Evolutionary conservation across 208 protist species (phyloP).

Genomic region (Acanthamoeba lenticulata): DNA sequence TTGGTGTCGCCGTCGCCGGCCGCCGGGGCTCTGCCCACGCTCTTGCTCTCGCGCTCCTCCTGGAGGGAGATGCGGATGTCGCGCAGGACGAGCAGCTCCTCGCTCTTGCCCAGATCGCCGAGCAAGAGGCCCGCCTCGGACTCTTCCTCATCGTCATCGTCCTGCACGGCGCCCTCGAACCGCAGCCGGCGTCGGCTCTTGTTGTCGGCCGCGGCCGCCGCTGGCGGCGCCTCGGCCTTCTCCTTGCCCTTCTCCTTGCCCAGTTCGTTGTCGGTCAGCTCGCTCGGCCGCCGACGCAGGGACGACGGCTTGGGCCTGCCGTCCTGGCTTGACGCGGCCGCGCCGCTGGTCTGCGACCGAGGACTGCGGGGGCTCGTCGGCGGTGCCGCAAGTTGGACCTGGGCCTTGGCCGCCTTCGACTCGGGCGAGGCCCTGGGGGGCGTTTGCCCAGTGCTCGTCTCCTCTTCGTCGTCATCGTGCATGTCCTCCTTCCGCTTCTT

Average conservation of each 20-base stretch:
- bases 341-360: background rate
- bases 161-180: background rate
- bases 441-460: no score
- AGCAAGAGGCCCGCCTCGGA: background rate
- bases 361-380: background rate
- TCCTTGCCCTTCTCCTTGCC: constrained; percentile 10
- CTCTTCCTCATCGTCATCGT: constrained; percentile 2
- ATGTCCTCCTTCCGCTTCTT: background rate
- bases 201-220: background rate
- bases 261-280: background rate
- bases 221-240: background rate
- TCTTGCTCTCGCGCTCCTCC: constrained; percentile 7
- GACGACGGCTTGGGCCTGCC: background rate
- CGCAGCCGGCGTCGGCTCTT: background rate
- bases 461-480: background rate
- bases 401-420: no score
- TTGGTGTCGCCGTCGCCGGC: background rate
- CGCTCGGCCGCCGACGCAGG: background rate
- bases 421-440: no score
- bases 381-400: background rate
- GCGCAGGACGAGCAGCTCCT: constrained; percentile 39
- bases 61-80: constrained; percentile 28
- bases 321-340: background rate
- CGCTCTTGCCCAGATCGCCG: background rate
- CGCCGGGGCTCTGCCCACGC: background rate